Conservation (phyloP, 495 filamentous ascomycete genomes). For the Penicillium maclennaniae region DNA sequence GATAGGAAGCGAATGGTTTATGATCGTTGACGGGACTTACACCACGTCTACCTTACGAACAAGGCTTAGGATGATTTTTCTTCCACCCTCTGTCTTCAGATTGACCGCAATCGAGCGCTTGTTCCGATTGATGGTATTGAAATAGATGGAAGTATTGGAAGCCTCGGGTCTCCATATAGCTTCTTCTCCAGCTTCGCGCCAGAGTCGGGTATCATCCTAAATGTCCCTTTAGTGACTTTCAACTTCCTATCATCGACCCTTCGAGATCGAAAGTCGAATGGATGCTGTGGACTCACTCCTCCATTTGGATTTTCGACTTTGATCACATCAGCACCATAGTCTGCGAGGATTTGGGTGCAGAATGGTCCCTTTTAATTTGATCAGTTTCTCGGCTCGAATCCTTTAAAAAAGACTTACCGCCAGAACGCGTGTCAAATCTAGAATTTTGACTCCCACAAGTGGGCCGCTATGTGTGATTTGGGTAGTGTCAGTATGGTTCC, state of each 20-base stretch:
- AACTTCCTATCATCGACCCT: slow-evolving; percentile 22
- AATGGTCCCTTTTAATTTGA: slow-evolving; percentile 54
- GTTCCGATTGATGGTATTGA: slow-evolving; percentile 64
- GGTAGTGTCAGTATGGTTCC: neutral
- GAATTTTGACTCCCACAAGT: slow-evolving; percentile 68
- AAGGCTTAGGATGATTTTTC: slow-evolving; percentile 69
- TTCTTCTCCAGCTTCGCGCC: slow-evolving; percentile 17
- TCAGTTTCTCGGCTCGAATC: neutral
- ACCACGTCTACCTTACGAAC: slow-evolving; percentile 74
- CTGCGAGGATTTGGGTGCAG: slow-evolving; percentile 88
- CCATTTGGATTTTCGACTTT: slow-evolving; percentile 84
- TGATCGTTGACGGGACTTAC: neutral
- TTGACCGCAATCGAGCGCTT: slow-evolving; percentile 84
- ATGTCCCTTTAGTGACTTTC: neutral
- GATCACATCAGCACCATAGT: slow-evolving; percentile 86
- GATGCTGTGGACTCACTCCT: slow-evolving; percentile 43
- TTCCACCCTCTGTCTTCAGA: slow-evolving; percentile 67
- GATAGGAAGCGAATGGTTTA: neutral
- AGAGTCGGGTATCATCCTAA: slow-evolving; percentile 24
- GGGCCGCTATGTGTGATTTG: slow-evolving; percentile 30
- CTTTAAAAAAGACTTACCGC: slow-evolving; percentile 55
- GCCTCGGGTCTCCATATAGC: slow-evolving; percentile 18
- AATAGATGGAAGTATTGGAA: slow-evolving; percentile 19
- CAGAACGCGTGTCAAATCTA: slow-evolving; percentile 87
- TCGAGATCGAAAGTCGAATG: neutral